Conservation (phyloP, 192 early-diverging fungal species). For the Funneliformis geosporum region DNA sequence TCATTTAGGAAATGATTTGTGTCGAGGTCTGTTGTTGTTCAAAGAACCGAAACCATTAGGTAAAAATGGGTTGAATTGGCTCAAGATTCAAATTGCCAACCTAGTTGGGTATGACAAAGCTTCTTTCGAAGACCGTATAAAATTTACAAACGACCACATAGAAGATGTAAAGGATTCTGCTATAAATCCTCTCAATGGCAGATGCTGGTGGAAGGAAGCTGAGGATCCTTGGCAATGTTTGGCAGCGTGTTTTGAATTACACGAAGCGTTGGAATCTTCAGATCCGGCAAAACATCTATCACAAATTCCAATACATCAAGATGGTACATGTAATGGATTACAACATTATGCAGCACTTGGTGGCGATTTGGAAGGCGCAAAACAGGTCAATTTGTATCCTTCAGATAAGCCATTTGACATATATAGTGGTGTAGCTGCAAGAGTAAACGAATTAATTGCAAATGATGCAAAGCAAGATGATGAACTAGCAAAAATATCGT, state of each 20-base stretch:
- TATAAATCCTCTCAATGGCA: slow-evolving; percentile 75
- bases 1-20: slow-evolving; percentile 95
- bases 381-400: slow-evolving; percentile 85
- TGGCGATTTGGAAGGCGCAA: slow-evolving; percentile 84
- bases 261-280: slow-evolving; percentile 68
- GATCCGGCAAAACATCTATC: slow-evolving; percentile 73
- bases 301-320: slow-evolving; percentile 89
- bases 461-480: slow-evolving; percentile 61
- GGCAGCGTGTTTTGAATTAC: slow-evolving; percentile 84
- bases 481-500: slow-evolving; percentile 63
- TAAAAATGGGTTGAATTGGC: slow-evolving; percentile 79
- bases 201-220: slow-evolving; percentile 85
- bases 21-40: slow-evolving; percentile 90
- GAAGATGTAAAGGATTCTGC: slow-evolving; percentile 84
- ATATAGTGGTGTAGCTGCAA: slow-evolving; percentile 84
- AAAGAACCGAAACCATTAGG: slow-evolving; percentile 79
- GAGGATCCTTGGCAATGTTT: slow-evolving; percentile 95
- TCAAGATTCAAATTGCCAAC: slow-evolving; percentile 95
- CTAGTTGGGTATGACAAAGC: slow-evolving; percentile 90
- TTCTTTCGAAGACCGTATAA: slow-evolving; percentile 80
- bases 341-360: slow-evolving; percentile 99
- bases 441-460: slow-evolving; percentile 69
- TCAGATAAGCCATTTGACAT: slow-evolving; percentile 89
- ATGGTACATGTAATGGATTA: slow-evolving; percentile 97
- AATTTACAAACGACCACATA: slow-evolving; percentile 73